Base-by-base conservation (phyloP, 2,329 filamentous ascomycete species). In the Paecilomyces sp. region DNA sequence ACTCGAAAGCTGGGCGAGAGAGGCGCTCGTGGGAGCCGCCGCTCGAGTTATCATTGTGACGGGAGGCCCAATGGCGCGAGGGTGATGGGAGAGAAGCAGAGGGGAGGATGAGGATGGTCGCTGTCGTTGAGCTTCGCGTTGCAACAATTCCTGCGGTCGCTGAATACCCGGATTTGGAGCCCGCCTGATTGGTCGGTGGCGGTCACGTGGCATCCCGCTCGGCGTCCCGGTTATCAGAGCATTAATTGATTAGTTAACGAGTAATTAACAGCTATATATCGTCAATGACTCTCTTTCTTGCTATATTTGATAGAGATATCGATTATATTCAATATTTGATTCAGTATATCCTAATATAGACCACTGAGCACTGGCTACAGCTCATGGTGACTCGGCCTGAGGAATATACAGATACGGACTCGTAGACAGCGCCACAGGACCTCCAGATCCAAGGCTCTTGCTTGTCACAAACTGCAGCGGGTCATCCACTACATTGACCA, bases 31-130 rank as follows among this genome's bases (percentile, higher is more conserved):
- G 64, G 76, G 75, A 74, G 74, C 75, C 71, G 72, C 74, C 70
- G 74, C 75, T 76, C 75, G 72, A 68, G 75, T 76, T 71, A 78
- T 76, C 75, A 78, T 78, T 68, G 65, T 77, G 74, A 66, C 63
- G 64, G 25, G 73, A 72, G 65, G 66, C 41, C 41, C 41, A 47
- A 68, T 67, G 65, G 63, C 64, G 59, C 59, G 62, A 57, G 60
- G 57, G 59, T 57, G 61, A 61, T 64, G 59, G 65, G 61, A 57
- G 62, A 58, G 60, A 57, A 53, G 59, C 57, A 58, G 56, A 58
- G 64, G 64, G 62, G 66, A 61, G 58, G 59, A 54, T 59, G 59
- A n/a, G 41, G 33, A 54, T 50, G 60, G 28, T 34, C 25, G 53
- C 55, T 47, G 58, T 60, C 62, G 65, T 66, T 64, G 67, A 69